Evolutionary conservation across 148 eudicot species (phyloP).

Genomic region (Linanthus parryae): DNA sequence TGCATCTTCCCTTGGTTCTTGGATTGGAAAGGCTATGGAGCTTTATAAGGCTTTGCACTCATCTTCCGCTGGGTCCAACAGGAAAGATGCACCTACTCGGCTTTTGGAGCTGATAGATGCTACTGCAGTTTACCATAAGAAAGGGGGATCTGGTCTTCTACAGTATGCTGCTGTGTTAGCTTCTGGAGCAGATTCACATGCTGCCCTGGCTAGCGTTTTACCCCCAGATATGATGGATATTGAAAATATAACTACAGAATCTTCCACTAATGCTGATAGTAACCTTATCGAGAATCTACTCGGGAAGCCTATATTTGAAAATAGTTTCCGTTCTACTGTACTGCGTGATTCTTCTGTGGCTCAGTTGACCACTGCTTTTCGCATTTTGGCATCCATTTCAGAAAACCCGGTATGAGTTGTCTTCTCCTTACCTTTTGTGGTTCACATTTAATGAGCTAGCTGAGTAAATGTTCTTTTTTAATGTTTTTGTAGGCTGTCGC

Average conservation of each 20-base stretch:
- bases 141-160: conserved; percentile 84
- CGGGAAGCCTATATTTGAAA: conserved; percentile 83
- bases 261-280: conserved; percentile 57
- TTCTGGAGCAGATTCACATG: conserved; percentile 95
- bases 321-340: conserved; percentile 65
- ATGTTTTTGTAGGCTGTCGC: conserved; percentile 60
- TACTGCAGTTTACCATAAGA: conserved; percentile 81
- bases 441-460: neutral
- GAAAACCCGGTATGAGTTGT: conserved; percentile 66
- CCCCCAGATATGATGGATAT: conserved; percentile 75
- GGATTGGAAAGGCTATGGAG: conserved; percentile 86
- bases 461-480: neutral
- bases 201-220: conserved; percentile 70
- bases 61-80: conserved; percentile 90
- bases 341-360: conserved; percentile 93
- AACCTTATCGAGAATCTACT: conserved; percentile 80
- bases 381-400: conserved; percentile 82
- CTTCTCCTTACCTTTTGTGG: conserved; percentile 4
- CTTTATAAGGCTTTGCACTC: conserved; percentile 81
- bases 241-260: conserved; percentile 69
- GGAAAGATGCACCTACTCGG: conserved; percentile 96
- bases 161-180: conserved; percentile 88
- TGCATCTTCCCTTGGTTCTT: conserved; percentile 71
- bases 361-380: conserved; percentile 85
- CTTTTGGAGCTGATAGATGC: conserved; percentile 98